Evolutionary conservation across 495 filamentous ascomycete genomes (phyloP).

Genomic region (Neurospora sublineolata): DNA sequence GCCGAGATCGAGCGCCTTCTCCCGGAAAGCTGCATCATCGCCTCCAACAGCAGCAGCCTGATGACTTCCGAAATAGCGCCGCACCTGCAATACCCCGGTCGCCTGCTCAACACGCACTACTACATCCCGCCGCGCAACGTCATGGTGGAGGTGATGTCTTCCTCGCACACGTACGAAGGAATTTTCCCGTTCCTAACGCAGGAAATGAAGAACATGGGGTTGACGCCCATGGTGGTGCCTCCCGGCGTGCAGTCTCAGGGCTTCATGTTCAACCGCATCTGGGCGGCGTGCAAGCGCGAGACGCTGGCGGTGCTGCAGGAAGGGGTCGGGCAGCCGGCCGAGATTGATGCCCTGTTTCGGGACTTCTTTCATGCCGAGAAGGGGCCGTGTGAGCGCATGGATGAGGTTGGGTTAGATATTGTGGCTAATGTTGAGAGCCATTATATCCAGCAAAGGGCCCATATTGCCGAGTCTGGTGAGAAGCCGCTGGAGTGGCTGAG

Average conservation of each 20-base stretch:
- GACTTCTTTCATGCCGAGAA: constrained; percentile 35
- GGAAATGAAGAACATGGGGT: constrained; percentile 32
- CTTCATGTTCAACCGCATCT: constrained; percentile 50
- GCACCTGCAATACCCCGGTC: constrained; percentile 23
- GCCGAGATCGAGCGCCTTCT: constrained; percentile 33
- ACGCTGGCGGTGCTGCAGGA: constrained; percentile 40
- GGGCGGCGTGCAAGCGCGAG: constrained; percentile 48
- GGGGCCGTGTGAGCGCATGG: constrained; percentile 38
- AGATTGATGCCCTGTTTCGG: constrained; percentile 35
- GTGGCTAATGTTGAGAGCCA: constrained; percentile 30
- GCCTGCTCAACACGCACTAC: constrained; percentile 45
- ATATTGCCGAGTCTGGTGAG: constrained; percentile 1
- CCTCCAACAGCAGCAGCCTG: constrained; percentile 41
- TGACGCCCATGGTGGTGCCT: constrained; percentile 28
- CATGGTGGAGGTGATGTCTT: constrained; percentile 48
- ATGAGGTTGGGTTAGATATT: constrained; percentile 36
- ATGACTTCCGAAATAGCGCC: constrained; percentile 36
- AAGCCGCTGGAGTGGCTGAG: constrained; percentile 25
- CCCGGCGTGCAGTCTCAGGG: constrained; percentile 35
- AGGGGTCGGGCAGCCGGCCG: constrained; percentile 29
- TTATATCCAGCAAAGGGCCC: constrained; percentile 17
- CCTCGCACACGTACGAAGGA: constrained; percentile 30
- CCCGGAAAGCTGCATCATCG: constrained; percentile 37
- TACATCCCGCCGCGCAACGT: constrained; percentile 41
- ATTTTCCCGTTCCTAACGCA: constrained; percentile 35